Conservation (phyloP, 2,329 filamentous ascomycete species). For the Chaetomium strumarium region DNA sequence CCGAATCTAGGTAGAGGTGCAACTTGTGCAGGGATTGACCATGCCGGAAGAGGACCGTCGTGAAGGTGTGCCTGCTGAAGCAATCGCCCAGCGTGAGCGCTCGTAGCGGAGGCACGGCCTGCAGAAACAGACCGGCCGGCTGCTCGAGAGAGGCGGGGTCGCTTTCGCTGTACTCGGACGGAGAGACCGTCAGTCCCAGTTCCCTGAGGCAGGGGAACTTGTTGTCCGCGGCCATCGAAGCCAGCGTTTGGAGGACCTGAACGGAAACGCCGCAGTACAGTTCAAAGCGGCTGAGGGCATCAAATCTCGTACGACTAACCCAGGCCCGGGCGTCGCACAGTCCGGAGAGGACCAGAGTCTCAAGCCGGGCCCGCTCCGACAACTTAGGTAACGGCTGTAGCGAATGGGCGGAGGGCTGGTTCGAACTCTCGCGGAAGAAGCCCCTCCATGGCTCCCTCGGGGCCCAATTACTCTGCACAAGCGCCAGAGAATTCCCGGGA, state of each 20-base stretch:
- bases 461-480: background rate
- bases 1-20: background rate
- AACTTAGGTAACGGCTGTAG: background rate
- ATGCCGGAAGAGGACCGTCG: background rate
- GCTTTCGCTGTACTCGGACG: too few relatives aligned
- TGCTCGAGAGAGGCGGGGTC: background rate
- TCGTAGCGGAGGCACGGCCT: background rate
- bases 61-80: background rate
- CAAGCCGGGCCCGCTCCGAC: background rate
- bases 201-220: background rate
- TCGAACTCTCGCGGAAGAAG: background rate
- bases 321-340: background rate
- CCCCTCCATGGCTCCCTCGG: background rate
- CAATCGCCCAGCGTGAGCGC: background rate
- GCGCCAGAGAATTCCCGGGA: background rate
- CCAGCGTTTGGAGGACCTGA: background rate
- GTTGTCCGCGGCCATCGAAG: background rate
- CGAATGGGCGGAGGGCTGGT: background rate
- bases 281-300: background rate
- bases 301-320: background rate
- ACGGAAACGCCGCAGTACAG: background rate
- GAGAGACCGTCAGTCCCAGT: background rate
- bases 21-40: background rate
- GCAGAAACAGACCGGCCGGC: background rate
- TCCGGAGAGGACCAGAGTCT: background rate